These are phyloP conservation scores for Candida easanensis DNA, from an alignment of 805 yeast genomes.

Conservation along the genomic window DNA sequence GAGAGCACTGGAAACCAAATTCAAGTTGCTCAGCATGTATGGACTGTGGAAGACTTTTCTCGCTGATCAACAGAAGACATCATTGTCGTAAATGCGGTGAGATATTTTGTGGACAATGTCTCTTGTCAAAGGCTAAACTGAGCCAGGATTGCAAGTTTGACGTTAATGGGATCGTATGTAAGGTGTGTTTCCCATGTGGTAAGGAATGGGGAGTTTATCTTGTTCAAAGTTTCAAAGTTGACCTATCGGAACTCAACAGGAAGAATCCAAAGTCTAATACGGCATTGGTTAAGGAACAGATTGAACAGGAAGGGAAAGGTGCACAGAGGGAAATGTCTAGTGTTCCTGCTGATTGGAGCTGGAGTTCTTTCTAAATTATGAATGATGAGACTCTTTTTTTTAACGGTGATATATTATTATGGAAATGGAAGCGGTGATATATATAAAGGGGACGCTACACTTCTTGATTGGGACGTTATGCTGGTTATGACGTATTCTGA, in stretches of 20 bases:
- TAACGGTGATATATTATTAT: no score
- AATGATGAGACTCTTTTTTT: neutral
- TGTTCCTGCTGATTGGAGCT: conserved; percentile 66
- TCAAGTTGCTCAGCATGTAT: conserved; percentile 51
- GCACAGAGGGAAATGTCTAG: conserved; percentile 16
- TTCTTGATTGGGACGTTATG: no score
- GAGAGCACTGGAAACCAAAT: conserved; percentile 66
- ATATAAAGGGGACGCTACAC: no score
- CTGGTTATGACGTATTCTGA: no score
- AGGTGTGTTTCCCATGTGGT: conserved; percentile 60
- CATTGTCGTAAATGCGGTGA: conserved; percentile 77
- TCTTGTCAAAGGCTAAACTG: conserved; percentile 46
- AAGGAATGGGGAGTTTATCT: conserved; percentile 46
- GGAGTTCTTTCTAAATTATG: conserved; percentile 49
- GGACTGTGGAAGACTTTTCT: conserved; percentile 58
- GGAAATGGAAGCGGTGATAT: no score
- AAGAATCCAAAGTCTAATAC: neutral
- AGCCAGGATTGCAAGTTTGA: conserved; percentile 40
- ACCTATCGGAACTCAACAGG: conserved; percentile 17
- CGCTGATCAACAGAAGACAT: conserved; percentile 64
- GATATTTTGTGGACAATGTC: conserved; percentile 60
- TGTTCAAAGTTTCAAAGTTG: conserved; percentile 20
- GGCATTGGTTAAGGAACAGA: neutral
- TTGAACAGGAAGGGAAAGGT: neutral
- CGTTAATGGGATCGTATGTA: conserved; percentile 52